These are phyloP conservation scores for Penicillium ucsense DNA, from an alignment of 495 filamentous ascomycete genomes.

Conservation along the genomic window DNA sequence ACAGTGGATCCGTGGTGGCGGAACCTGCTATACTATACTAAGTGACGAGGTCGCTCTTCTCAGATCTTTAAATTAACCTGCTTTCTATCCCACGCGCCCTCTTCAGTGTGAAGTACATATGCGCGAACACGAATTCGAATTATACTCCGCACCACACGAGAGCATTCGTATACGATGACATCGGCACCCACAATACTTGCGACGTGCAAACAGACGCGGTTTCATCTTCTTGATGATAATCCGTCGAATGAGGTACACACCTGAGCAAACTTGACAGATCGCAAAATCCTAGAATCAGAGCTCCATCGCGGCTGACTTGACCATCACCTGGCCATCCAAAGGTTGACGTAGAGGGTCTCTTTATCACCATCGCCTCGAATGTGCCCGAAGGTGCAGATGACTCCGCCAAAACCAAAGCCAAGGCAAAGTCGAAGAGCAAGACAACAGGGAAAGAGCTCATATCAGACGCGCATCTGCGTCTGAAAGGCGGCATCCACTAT, in stretches of 20 bases:
- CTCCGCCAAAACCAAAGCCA: conserved; percentile 26
- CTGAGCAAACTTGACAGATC: too few species aligned
- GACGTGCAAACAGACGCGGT: conserved; percentile 39
- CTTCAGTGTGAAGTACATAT: too few species aligned
- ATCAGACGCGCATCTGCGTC: conserved; percentile 51
- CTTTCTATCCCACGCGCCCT: too few species aligned
- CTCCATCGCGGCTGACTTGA: too few species aligned
- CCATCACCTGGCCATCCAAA: conserved; percentile 12
- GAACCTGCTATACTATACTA: too few species aligned
- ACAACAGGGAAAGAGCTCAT: conserved; percentile 56
- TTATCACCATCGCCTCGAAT: conserved; percentile 47
- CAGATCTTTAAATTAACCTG: too few species aligned
- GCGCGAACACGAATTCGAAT: not conserved
- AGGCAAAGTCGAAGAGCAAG: conserved; percentile 44
- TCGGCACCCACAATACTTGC: conserved; percentile 28
- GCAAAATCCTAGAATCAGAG: too few species aligned
- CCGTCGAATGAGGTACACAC: conserved; percentile 29
- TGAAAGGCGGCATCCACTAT: conserved; percentile 63
- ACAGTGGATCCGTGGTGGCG: too few species aligned
- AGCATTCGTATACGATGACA: conserved; percentile 4
- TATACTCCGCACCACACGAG: not conserved
- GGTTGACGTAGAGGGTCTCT: conserved; percentile 60
- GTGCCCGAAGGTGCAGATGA: conserved; percentile 15
- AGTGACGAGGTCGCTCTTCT: too few species aligned
- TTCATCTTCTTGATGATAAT: conserved; percentile 33